Evolutionary conservation across 2,329 filamentous ascomycete genomes (phyloP).

Genomic region (Trichoderma sp.): DNA sequence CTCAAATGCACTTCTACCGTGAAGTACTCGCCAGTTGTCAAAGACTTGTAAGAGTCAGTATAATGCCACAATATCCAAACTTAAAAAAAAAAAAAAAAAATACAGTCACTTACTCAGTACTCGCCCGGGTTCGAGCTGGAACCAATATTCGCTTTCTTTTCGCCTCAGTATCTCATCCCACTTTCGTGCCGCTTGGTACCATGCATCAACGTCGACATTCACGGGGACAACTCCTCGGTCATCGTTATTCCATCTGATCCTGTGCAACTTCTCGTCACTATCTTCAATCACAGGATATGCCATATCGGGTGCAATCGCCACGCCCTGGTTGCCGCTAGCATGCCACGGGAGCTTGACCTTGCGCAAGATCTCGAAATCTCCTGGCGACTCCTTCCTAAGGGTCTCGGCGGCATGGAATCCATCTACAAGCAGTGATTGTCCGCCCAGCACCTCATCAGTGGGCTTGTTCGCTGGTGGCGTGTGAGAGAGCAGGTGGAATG

Average conservation of each 20-base stretch:
- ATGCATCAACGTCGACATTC: conserved; percentile 49
- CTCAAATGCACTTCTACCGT: conserved; percentile 79
- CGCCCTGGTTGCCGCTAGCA: conserved; percentile 83
- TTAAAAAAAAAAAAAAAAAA: too few relatives aligned
- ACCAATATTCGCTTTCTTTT: conserved; percentile 68
- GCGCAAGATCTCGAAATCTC: conserved; percentile 57
- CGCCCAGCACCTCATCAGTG: conserved; percentile 53
- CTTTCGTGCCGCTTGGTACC: conserved; percentile 77
- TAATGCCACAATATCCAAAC: neutral
- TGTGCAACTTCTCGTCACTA: conserved; percentile 43
- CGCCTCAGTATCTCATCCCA: conserved; percentile 69
- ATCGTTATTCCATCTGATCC: conserved; percentile 90
- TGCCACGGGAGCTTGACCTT: conserved; percentile 66
- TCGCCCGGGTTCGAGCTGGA: conserved; percentile 74
- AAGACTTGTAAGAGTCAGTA: conserved; percentile 58
- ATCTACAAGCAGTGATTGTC: conserved; percentile 79
- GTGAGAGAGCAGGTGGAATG: conserved; percentile 84
- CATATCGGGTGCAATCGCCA: conserved; percentile 70
- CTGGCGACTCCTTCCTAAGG: conserved; percentile 51
- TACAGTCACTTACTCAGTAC: conserved; percentile 59
- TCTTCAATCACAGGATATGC: conserved; percentile 70
- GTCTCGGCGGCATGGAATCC: conserved; percentile 70
- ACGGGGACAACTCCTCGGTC: conserved; percentile 72
- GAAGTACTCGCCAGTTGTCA: conserved; percentile 92
- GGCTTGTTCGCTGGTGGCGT: conserved; percentile 41